A percentile compares a stretch with the other conserved stretches of the same genome.
phyloP scores from a whole-genome alignment of 2,329 filamentous ascomycete species.

The Zymoseptoria ardabiliae region DNA sequence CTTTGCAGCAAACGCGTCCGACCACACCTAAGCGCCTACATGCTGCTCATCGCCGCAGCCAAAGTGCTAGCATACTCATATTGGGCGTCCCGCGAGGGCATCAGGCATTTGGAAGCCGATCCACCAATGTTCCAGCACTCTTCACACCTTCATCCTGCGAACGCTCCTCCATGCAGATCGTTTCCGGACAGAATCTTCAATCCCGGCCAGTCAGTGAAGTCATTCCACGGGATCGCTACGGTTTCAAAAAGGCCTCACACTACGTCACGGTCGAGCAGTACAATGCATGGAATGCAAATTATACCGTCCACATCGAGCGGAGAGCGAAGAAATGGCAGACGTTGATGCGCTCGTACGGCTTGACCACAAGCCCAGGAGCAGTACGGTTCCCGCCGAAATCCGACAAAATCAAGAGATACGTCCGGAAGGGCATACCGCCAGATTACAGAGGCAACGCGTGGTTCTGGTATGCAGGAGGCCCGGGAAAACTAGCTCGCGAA shows the following conservation, averaged over 20 bases:
- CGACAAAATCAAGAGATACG: conserved; percentile 79
- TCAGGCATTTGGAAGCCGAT: not conserved
- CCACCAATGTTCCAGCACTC: conserved; percentile 2
- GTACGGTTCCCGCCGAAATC: conserved; percentile 72
- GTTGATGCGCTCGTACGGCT: conserved; percentile 66
- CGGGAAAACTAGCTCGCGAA: conserved; percentile 67
- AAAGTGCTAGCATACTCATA: conserved; percentile 28
- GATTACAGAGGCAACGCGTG: conserved; percentile 93
- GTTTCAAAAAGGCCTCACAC: conserved; percentile 82
- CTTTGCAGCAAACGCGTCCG: not conserved
- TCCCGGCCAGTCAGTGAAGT: conserved; percentile 11
- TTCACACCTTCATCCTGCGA: conserved; percentile 4
- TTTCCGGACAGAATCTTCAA: conserved; percentile 6
- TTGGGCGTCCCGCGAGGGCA: conserved; percentile 6
- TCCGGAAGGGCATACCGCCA: conserved; percentile 87
- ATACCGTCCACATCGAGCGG: conserved; percentile 66
- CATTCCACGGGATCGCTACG: conserved; percentile 67
- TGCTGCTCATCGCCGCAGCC: conserved; percentile 24
- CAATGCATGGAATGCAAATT: conserved; percentile 70
- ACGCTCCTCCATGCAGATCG: conserved; percentile 13
- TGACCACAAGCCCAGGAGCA: conserved; percentile 60
- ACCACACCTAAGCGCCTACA: conserved; percentile 10
- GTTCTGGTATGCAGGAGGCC: conserved; percentile 93
- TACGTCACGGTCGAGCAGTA: conserved; percentile 71
- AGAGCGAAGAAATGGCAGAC: conserved; percentile 75